These are phyloP conservation scores for Rhodotorula taiwanensis DNA, from an alignment of 768 basidiomycete genomes.

Conservation along the genomic window DNA sequence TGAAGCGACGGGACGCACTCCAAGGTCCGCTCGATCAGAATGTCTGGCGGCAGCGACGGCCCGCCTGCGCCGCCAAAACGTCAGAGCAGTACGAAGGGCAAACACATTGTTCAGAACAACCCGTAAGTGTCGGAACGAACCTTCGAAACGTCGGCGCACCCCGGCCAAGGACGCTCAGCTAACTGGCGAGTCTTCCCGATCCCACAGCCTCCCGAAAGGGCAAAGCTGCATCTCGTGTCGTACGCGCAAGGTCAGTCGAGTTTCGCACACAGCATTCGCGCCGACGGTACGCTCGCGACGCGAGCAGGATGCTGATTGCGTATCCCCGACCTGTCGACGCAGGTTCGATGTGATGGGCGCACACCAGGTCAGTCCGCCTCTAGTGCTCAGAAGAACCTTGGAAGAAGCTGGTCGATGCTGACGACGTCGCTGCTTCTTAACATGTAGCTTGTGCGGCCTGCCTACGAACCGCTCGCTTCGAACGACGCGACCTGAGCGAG, in stretches of 20 bases:
- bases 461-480: constrained; percentile 17
- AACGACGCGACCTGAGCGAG: not conserved
- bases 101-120: constrained; percentile 9
- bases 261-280: not conserved
- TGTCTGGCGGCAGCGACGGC: not conserved
- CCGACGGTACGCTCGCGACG: no score
- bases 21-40: not conserved
- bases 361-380: constrained; percentile 7
- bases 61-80: no score
- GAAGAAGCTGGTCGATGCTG: no score
- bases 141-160: no score
- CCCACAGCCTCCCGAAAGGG: constrained; percentile 19
- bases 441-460: constrained; percentile 19
- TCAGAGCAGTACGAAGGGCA: constrained; percentile 14
- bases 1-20: no score
- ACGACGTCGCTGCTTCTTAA: no score
- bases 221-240: constrained; percentile 12
- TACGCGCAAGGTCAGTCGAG: not conserved
- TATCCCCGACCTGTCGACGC: no score
- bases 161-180: no score
- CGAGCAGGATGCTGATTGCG: no score
- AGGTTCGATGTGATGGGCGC: constrained; percentile 12
- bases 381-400: not conserved
- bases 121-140: no score
- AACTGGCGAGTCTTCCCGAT: no score